phyloP scores from a whole-genome alignment of 257 asterid genomes.

The Salvia hispanica region DNA sequence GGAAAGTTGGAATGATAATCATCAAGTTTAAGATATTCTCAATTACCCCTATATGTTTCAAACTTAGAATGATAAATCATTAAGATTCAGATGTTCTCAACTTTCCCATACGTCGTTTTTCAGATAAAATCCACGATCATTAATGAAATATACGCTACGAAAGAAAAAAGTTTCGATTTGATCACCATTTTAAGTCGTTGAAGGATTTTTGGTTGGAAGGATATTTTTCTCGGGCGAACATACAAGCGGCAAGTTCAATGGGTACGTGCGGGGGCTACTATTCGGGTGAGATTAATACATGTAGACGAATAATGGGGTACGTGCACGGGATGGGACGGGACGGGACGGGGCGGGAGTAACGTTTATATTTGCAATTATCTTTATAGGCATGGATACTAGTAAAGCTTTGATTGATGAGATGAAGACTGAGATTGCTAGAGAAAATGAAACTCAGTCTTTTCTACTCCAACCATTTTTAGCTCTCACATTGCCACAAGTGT shows the following conservation, averaged over 20 bases:
- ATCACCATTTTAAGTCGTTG: not conserved
- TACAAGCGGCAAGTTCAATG: conserved; percentile 76
- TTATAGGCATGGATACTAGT: conserved; percentile 67
- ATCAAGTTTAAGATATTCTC: too few species aligned
- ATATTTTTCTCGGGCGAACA: conserved; percentile 84
- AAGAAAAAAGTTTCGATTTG: too few species aligned
- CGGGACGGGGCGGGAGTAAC: too few species aligned
- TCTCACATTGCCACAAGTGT: conserved; percentile 48
- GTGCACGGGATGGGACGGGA: too few species aligned
- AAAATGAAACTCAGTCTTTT: conserved; percentile 48
- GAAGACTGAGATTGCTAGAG: conserved; percentile 46
- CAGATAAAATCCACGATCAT: too few species aligned
- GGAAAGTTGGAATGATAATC: too few species aligned
- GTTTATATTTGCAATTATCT: not conserved
- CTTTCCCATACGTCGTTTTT: too few species aligned
- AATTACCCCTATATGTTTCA: too few species aligned
- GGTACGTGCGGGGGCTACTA: conserved; percentile 89
- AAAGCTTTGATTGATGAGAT: conserved; percentile 63
- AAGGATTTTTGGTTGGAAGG: conserved; percentile 48
- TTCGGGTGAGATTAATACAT: conserved; percentile 48
- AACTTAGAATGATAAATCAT: too few species aligned
- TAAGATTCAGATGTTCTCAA: too few species aligned
- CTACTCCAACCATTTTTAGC: conserved; percentile 59
- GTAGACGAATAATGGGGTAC: too few species aligned
- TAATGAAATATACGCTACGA: too few species aligned